These are phyloP conservation scores for Daldinia childiae DNA, from an alignment of 495 filamentous ascomycete species.

Conservation along the genomic window DNA sequence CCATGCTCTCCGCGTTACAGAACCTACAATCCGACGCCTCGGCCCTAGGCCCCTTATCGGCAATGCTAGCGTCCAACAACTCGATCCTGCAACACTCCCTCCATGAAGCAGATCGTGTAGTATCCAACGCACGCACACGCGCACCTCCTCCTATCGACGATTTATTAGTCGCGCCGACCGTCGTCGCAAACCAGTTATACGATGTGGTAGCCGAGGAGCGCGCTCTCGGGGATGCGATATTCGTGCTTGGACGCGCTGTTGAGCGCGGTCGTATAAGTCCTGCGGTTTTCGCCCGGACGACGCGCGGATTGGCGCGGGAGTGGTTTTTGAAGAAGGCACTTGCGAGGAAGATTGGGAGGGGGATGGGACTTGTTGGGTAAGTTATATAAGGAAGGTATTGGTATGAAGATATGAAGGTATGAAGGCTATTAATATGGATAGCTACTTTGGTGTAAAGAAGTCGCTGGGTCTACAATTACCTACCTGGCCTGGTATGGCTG, in stretches of 20 bases:
- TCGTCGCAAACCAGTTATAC: conserved; percentile 93
- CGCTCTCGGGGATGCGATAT: conserved; percentile 83
- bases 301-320: conserved; percentile 83
- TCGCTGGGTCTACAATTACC: too few relatives aligned
- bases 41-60: conserved; percentile 72
- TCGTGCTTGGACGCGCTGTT: conserved; percentile 81
- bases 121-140: conserved; percentile 56
- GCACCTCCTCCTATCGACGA: conserved; percentile 74
- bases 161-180: conserved; percentile 89
- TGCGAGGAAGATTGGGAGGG: conserved; percentile 84
- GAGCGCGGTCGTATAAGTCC: conserved; percentile 82
- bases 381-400: not conserved
- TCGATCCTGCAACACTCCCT: conserved; percentile 78
- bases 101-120: conserved; percentile 79
- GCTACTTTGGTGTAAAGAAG: too few relatives aligned
- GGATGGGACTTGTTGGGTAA: conserved; percentile 70
- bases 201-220: conserved; percentile 85
- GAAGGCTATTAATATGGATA: not conserved
- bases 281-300: conserved; percentile 85
- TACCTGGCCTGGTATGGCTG: too few relatives aligned
- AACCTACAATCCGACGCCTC: conserved; percentile 76
- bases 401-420: not conserved
- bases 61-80: conserved; percentile 78
- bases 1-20: conserved; percentile 72
- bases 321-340: conserved; percentile 90